Evolutionary conservation across 305 asterid genomes (phyloP).

Genomic region (Fraxinus paxiana): DNA sequence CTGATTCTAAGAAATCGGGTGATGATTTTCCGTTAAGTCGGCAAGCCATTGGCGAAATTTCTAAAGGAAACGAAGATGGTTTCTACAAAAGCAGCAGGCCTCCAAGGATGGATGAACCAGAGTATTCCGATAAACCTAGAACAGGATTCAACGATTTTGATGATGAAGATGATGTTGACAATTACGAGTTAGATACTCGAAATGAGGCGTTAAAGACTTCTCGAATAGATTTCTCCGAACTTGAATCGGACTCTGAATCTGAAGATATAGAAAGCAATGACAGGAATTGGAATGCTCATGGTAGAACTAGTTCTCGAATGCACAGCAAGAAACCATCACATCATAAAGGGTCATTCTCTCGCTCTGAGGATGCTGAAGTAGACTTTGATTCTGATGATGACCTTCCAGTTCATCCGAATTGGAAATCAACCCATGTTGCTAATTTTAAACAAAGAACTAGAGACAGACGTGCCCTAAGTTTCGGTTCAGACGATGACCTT

Average conservation of each 20-base stretch:
- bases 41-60: slow-evolving; percentile 32
- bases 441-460: slow-evolving; percentile 37
- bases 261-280: slow-evolving; percentile 47
- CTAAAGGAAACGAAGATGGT: slow-evolving; percentile 43
- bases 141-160: slow-evolving; percentile 84
- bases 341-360: slow-evolving; percentile 32
- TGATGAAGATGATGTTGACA: slow-evolving; percentile 80
- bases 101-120: slow-evolving; percentile 39
- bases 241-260: slow-evolving; percentile 62
- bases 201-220: slow-evolving; percentile 47
- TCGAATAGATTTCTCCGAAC: slow-evolving; percentile 65
- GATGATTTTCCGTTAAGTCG: slow-evolving; percentile 42
- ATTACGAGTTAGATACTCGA: slow-evolving; percentile 65
- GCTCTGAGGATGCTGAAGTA: slow-evolving; percentile 48
- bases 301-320: slow-evolving; percentile 24
- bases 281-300: slow-evolving; percentile 30
- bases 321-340: slow-evolving; percentile 36
- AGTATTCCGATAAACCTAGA: slow-evolving; percentile 40
- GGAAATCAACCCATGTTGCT: slow-evolving; percentile 71
- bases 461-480: slow-evolving; percentile 37
- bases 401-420: slow-evolving; percentile 63
- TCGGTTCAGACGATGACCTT: slow-evolving; percentile 58
- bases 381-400: slow-evolving; percentile 74
- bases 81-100: slow-evolving; percentile 35
- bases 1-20: slow-evolving; percentile 60